Conservation (phyloP, 495 filamentous ascomycete genomes). For the Monascus purpureus region DNA sequence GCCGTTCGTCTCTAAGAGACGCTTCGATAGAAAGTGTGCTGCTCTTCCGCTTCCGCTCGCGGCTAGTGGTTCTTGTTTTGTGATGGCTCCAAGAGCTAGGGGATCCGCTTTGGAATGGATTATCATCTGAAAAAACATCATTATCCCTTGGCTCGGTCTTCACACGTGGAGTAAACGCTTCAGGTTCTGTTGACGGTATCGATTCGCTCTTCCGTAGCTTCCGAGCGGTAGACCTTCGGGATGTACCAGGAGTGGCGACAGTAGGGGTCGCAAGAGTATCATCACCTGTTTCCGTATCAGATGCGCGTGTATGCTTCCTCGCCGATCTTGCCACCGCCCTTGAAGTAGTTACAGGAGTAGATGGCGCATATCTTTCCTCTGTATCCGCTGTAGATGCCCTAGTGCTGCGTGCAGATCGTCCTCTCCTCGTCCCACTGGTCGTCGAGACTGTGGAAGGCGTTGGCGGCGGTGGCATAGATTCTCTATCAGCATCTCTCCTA, state of each 20-base stretch:
- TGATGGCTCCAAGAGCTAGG: slow-evolving; percentile 25
- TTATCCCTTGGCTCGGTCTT: slow-evolving; percentile 28
- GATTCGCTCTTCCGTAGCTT: slow-evolving; percentile 45
- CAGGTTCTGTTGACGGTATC: slow-evolving; percentile 28
- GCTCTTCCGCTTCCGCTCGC: slow-evolving; percentile 37
- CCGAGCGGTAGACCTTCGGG: slow-evolving; percentile 29
- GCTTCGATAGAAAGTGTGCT: slow-evolving; percentile 24
- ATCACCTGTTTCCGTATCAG: slow-evolving; percentile 35
- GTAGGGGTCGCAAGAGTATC: slow-evolving; percentile 21
- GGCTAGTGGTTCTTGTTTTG: slow-evolving; percentile 17
- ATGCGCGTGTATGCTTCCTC: slow-evolving; percentile 39
- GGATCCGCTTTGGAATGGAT: slow-evolving; percentile 87
- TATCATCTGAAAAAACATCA: slow-evolving; percentile 69
- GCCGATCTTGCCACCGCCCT: slow-evolving; percentile 22
- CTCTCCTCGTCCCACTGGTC: slow-evolving; percentile 27
- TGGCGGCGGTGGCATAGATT: slow-evolving; percentile 32
- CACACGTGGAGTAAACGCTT: slow-evolving; percentile 18
- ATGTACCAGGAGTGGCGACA: slow-evolving; percentile 14
- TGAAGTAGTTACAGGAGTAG: slow-evolving; percentile 16
- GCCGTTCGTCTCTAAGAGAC: slow-evolving; percentile 20
- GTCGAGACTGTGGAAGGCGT: slow-evolving; percentile 30
- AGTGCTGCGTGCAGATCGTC: slow-evolving; percentile 24
- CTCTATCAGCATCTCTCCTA: slow-evolving; percentile 14
- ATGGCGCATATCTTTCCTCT: slow-evolving; percentile 17
- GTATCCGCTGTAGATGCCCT: slow-evolving; percentile 23